These are phyloP conservation scores for Aristolochia fimbriata DNA, from an alignment of 164 flowering plant species.

Conservation along the genomic window DNA sequence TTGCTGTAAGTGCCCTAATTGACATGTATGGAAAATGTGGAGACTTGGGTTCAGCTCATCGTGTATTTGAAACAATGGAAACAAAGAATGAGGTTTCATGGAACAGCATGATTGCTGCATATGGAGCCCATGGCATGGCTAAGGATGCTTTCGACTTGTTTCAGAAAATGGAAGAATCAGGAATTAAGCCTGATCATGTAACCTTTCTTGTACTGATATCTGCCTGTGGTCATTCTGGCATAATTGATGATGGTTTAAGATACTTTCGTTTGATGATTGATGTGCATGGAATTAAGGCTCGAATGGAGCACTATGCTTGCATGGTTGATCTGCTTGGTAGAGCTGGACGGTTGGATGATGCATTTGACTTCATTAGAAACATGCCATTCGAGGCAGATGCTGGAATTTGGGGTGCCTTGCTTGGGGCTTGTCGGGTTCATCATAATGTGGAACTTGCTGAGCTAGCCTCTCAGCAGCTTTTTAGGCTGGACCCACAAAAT, in stretches of 20 bases:
- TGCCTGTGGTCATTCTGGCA: slow-evolving; percentile 75
- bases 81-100: slow-evolving; percentile 67
- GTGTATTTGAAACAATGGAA: slow-evolving; percentile 51
- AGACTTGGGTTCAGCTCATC: slow-evolving; percentile 35
- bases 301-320: slow-evolving; percentile 84
- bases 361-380: slow-evolving; percentile 35
- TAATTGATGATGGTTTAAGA: slow-evolving; percentile 48
- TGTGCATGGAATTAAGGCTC: slow-evolving; percentile 39
- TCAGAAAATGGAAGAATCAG: slow-evolving; percentile 37
- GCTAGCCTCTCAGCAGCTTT: slow-evolving; percentile 47
- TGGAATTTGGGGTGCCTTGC: slow-evolving; percentile 84
- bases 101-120: slow-evolving; percentile 85
- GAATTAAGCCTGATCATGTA: slow-evolving; percentile 67
- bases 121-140: slow-evolving; percentile 62
- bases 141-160: slow-evolving; percentile 40
- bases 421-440: slow-evolving; percentile 71
- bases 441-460: slow-evolving; percentile 67
- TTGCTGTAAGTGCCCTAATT: slow-evolving; percentile 50
- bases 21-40: slow-evolving; percentile 89
- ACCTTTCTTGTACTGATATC: slow-evolving; percentile 74
- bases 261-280: slow-evolving; percentile 44
- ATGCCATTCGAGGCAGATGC: slow-evolving; percentile 77
- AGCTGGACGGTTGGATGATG: slow-evolving; percentile 56
- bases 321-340: slow-evolving; percentile 80
- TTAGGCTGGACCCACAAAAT: slow-evolving; percentile 62